phyloP scores from a whole-genome alignment of 2,329 filamentous ascomycete genomes.

The Sclerotinia spermophila region DNA sequence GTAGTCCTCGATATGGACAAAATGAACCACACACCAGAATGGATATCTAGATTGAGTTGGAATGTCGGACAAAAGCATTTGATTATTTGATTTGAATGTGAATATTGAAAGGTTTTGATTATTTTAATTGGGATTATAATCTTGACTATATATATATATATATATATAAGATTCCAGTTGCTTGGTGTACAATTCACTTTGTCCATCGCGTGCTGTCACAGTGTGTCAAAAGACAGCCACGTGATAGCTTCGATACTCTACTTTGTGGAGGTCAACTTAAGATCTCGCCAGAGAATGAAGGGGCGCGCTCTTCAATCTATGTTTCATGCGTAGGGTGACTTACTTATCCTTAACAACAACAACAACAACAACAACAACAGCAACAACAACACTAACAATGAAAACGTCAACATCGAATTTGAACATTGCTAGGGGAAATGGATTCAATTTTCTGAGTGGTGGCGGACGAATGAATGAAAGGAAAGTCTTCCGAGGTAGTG shows the following conservation, averaged over 20 bases:
- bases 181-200: too few relatives aligned
- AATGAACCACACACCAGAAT: too few relatives aligned
- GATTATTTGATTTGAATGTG: too few relatives aligned
- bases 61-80: too few relatives aligned
- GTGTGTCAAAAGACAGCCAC: too few relatives aligned
- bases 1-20: too few relatives aligned
- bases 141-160: too few relatives aligned
- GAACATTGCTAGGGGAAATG: background rate
- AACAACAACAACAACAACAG: background rate
- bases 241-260: background rate
- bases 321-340: background rate
- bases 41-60: too few relatives aligned
- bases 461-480: background rate
- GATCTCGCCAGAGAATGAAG: background rate
- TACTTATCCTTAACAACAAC: background rate
- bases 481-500: conserved; percentile 2
- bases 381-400: background rate
- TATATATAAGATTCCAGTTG: too few relatives aligned
- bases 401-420: background rate
- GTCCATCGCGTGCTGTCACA: too few relatives aligned
- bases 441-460: background rate
- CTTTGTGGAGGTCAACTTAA: background rate
- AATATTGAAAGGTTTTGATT: too few relatives aligned
- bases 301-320: background rate
- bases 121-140: too few relatives aligned